Evolutionary conservation across 257 asterid genomes (phyloP), one percentile per base, ranked within the genome.

Genomic region (Solanum tarijense): DNA sequence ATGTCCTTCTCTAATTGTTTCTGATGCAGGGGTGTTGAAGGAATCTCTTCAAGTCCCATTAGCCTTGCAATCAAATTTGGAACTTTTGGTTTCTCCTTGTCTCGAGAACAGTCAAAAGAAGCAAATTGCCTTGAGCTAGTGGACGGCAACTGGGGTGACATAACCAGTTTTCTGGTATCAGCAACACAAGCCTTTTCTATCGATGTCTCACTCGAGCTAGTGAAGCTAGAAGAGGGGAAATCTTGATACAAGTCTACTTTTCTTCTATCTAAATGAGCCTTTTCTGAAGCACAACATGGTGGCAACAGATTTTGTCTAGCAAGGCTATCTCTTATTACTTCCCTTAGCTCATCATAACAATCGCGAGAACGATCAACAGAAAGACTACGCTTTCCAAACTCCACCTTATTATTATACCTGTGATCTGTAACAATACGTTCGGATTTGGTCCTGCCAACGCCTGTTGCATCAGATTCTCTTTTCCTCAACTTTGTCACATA

Each of bases 341-440:
- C 94, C 89, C 98, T 92, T 55, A 94, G 93, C 94, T 94, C 98
- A 27, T 94, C 96, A 72, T 91, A 95, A 84, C 98, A 93, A 88
- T 95, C 98, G 41, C 86, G 90, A 1, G 96, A 79, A 3, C 90
- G 87, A 72, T 88, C 92, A 52, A 83, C 91, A 31, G 94, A 93
- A 65, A 89, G 48, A 84, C 93, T 90, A 8, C 90, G 94, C 29
- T 91, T 89, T 69, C 91, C 89, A 68, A 88, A 89, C 52, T 89
- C 93, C 86, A 87, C 31, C 34, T 29, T 88, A 16, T 41, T 86
- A 27, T 69, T 60, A 38, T 88, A 76, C 66, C 84, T 41, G 11
- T 55, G 88, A 83, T 90, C 89, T 60, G 86, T 90, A 91, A 88
- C 35, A 90, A 87, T 46, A 25, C 85, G 88, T 84, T 90, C 87